These are phyloP conservation scores for Nemania diffusa DNA, from an alignment of 2,329 filamentous ascomycete species.

Conservation along the genomic window DNA sequence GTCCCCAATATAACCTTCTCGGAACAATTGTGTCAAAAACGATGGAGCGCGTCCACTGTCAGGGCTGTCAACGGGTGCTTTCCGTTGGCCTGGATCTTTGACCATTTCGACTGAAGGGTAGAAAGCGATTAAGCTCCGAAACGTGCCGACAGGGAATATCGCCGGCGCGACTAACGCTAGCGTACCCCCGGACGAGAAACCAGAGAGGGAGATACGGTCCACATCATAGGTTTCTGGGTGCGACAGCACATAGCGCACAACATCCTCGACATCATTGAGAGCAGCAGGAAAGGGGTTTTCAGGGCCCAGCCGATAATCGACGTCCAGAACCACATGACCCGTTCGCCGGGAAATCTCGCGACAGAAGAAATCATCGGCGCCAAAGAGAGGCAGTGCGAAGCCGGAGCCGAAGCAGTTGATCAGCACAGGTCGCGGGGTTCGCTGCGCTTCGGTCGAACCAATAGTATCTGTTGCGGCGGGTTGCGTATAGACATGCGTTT, in stretches of 20 bases:
- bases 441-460: background rate
- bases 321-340: constrained; percentile 34
- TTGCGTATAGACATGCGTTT: constrained; percentile 46
- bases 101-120: constrained; percentile 53
- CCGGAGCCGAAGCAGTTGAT: constrained; percentile 54
- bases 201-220: constrained; percentile 55
- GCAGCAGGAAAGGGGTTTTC: constrained; percentile 53
- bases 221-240: constrained; percentile 17
- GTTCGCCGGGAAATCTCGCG: constrained; percentile 46
- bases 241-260: constrained; percentile 42
- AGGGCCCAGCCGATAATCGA: constrained; percentile 53
- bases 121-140: constrained; percentile 60
- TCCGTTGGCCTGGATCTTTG: constrained; percentile 45
- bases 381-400: constrained; percentile 51
- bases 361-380: constrained; percentile 54
- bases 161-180: constrained; percentile 52
- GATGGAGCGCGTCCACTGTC: constrained; percentile 17
- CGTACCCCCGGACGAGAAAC: constrained; percentile 59
- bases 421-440: constrained; percentile 43
- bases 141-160: constrained; percentile 56
- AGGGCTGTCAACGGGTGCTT: constrained; percentile 43
- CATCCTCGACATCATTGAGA: constrained; percentile 50
- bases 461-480: constrained; percentile 19
- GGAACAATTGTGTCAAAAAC: constrained; percentile 44
- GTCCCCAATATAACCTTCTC: constrained; percentile 48